phyloP scores from a whole-genome alignment of 1,139 yeast genomes.

The Scheffersomyces illinoinensis region DNA sequence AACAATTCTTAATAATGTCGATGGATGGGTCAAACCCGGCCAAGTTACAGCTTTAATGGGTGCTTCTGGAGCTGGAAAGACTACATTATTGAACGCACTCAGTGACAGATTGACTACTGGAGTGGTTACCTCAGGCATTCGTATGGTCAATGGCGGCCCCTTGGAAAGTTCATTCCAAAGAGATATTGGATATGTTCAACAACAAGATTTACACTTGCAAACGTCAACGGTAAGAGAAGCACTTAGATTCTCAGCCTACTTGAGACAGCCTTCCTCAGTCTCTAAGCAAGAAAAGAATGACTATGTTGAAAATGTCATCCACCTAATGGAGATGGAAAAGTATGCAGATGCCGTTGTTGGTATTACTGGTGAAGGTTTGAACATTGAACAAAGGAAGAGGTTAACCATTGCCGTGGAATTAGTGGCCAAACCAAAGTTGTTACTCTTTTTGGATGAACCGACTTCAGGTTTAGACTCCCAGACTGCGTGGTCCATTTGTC shows the following conservation, averaged over 20 bases:
- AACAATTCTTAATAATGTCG: constrained; percentile 16
- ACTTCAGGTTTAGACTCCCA: constrained; percentile 21
- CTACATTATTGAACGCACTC: constrained; percentile 13
- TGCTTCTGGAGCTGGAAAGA: constrained; percentile 15
- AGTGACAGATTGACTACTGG: constrained; percentile 12
- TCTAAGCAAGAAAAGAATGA: constrained; percentile 11
- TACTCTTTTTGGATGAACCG: constrained; percentile 19
- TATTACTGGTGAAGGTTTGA: constrained; percentile 14
- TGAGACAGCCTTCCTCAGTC: constrained; percentile 10
- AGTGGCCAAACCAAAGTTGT: constrained; percentile 18
- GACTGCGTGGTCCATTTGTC: constrained; percentile 15
- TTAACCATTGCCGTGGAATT: constrained; percentile 20
- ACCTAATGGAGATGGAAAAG: constrained; percentile 11
- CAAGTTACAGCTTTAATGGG: constrained; percentile 18
- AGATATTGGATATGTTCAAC: constrained; percentile 29
- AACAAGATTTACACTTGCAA: constrained; percentile 13
- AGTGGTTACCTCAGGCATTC: constrained; percentile 10
- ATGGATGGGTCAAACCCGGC: constrained; percentile 22
- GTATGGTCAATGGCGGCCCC: constrained; percentile 12
- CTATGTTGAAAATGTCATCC: constrained; percentile 12
- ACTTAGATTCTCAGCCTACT: constrained; percentile 12
- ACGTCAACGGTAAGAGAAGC: constrained; percentile 14
- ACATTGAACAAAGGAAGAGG: constrained; percentile 16
- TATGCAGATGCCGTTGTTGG: constrained; percentile 15
- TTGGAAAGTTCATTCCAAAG: constrained; percentile 38